phyloP scores from a whole-genome alignment of 768 basidiomycete species.

The Auricularia heimuer region DNA sequence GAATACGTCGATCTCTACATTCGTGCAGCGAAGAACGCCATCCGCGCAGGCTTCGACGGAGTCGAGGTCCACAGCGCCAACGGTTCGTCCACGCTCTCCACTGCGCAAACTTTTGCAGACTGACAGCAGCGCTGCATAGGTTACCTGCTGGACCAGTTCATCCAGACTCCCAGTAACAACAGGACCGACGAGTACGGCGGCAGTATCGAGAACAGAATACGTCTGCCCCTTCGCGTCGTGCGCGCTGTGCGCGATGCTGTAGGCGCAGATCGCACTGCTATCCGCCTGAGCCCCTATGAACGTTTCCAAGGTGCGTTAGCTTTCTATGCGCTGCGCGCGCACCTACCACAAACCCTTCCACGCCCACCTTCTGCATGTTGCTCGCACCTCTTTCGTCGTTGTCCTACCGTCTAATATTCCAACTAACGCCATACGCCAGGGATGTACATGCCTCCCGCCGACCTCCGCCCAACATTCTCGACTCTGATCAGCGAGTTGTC shows the following conservation, averaged over 20 bases:
- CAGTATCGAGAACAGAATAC: conserved; percentile 45
- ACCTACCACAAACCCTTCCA: conserved; percentile 1
- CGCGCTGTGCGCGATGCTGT: conserved; percentile 41
- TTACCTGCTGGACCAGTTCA: conserved; percentile 42
- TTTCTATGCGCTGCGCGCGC: not conserved
- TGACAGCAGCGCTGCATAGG: conserved; percentile 29
- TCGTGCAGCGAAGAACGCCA: conserved; percentile 45
- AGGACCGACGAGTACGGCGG: conserved; percentile 64
- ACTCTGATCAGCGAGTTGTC: conserved; percentile 12
- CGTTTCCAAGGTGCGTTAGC: not conserved
- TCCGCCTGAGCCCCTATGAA: conserved; percentile 42
- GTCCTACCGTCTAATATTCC: too few relatives aligned
- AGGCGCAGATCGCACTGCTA: conserved; percentile 42
- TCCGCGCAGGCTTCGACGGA: conserved; percentile 53
- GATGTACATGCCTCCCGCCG: not conserved
- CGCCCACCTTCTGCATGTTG: too few relatives aligned
- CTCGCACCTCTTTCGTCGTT: too few relatives aligned
- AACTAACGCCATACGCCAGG: not conserved
- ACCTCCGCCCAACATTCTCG: conserved; percentile 6
- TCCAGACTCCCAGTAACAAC: conserved; percentile 45
- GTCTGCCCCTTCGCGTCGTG: conserved; percentile 47
- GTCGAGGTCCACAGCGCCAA: conserved; percentile 28
- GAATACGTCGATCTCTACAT: conserved; percentile 42
- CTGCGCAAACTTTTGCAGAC: not conserved
- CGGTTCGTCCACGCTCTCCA: conserved; percentile 17